Evolutionary conservation across 768 basidiomycete species (phyloP).

Genomic region (Epithele typhae): DNA sequence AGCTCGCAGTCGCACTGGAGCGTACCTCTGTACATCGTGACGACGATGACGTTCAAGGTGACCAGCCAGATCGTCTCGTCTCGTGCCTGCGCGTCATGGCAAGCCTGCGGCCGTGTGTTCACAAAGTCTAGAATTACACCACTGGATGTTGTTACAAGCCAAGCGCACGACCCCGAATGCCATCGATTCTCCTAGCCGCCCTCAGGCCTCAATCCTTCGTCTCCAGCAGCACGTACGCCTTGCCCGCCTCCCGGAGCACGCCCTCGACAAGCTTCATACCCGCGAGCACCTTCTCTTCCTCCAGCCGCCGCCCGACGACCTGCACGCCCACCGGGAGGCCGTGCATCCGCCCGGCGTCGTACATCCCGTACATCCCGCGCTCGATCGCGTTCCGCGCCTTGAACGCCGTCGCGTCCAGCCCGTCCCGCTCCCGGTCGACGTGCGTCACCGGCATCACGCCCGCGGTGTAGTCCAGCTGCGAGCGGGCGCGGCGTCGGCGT

Average conservation of each 20-base stretch:
- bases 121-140: no score
- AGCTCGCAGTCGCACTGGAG: no score
- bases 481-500: background rate
- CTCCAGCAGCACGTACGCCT: constrained; percentile 19
- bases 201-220: constrained; percentile 10
- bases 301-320: constrained; percentile 39
- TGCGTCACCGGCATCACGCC: constrained; percentile 44
- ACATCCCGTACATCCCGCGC: constrained; percentile 36
- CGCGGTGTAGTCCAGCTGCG: constrained; percentile 43
- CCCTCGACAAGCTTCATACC: constrained; percentile 40
- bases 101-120: no score
- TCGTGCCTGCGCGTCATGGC: no score
- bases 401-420: constrained; percentile 18
- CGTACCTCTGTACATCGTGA: no score
- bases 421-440: constrained; percentile 34
- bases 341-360: constrained; percentile 37
- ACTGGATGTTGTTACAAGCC: no score
- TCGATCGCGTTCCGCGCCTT: constrained; percentile 34
- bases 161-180: no score
- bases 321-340: constrained; percentile 45
- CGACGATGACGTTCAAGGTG: no score
- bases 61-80: no score
- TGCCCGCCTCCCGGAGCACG: constrained; percentile 15
- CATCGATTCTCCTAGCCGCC: no score
- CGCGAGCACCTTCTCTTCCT: constrained; percentile 46